phyloP scores from a whole-genome alignment of 257 asterid species.

The Solanum habrochaites region DNA sequence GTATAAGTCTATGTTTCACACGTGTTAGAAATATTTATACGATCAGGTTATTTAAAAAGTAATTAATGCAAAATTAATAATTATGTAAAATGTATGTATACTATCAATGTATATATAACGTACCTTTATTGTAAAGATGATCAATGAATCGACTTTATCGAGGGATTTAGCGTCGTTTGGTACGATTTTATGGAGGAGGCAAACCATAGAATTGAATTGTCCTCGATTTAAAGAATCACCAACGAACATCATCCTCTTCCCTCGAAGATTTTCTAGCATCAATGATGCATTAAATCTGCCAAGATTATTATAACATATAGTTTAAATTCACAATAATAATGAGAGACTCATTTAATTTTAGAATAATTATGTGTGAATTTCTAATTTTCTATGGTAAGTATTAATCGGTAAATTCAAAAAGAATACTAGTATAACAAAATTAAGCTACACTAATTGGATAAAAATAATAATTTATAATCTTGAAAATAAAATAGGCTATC shows the following conservation, averaged over 20 bases:
- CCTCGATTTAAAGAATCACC: conserved; percentile 83
- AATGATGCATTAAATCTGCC: conserved; percentile 65
- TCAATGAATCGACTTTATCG: conserved; percentile 17
- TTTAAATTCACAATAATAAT: neutral
- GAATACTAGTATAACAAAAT: neutral
- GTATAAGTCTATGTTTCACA: neutral
- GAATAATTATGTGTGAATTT: neutral
- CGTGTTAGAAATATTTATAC: neutral
- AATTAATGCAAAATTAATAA: no score
- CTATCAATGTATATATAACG: neutral
- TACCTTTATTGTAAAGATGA: conserved; percentile 66
- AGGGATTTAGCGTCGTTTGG: conserved; percentile 49
- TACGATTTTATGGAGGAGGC: conserved; percentile 49
- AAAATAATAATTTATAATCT: neutral
- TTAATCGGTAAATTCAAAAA: neutral
- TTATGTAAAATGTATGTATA: neutral
- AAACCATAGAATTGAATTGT: conserved; percentile 56
- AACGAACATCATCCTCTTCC: conserved; percentile 66
- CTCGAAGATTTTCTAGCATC: conserved; percentile 59
- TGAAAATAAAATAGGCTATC: neutral
- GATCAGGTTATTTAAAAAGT: neutral
- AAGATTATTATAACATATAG: neutral
- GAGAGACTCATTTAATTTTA: neutral
- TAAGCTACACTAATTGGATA: neutral
- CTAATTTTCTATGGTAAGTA: neutral